Evolutionary conservation across 257 asterid genomes (phyloP).

Genomic region (Solanum boliviense): DNA sequence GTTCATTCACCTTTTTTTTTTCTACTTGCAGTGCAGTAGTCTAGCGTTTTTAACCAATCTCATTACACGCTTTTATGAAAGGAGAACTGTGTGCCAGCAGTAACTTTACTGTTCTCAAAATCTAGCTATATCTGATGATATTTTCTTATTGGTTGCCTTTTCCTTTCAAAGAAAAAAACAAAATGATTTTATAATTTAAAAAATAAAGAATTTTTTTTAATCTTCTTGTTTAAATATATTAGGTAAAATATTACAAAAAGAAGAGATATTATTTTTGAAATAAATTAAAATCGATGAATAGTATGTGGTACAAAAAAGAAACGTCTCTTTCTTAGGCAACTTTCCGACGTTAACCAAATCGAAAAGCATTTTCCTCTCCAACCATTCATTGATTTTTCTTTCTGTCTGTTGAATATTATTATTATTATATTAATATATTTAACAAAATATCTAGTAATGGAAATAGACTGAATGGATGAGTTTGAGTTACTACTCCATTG

Average conservation of each 20-base stretch:
- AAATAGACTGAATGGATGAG: slow-evolving; percentile 11
- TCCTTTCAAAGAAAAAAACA: not conserved
- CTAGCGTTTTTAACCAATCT: not conserved
- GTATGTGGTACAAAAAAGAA: not conserved
- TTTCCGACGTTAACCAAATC: slow-evolving; percentile 35
- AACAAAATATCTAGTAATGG: slow-evolving; percentile 7
- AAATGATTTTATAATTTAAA: not conserved
- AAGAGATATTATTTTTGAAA: not conserved
- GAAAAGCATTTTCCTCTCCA: slow-evolving; percentile 12
- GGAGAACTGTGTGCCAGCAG: not conserved
- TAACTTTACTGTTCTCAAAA: not conserved
- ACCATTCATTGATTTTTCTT: not conserved
- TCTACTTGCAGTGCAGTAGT: not conserved
- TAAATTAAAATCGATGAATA: not conserved
- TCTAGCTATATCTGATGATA: not conserved
- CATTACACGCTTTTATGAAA: not conserved
- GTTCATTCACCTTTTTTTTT: not conserved
- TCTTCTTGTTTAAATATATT: too few relatives aligned
- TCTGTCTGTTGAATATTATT: not conserved
- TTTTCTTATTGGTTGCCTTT: not conserved
- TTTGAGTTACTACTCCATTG: slow-evolving; percentile 9
- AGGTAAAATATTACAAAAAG: not conserved
- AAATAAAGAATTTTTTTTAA: too few relatives aligned
- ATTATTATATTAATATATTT: not conserved
- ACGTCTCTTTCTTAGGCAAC: slow-evolving; percentile 24